phyloP scores from a whole-genome alignment of 768 basidiomycete species.

The Leccinum olivaceopallidum region DNA sequence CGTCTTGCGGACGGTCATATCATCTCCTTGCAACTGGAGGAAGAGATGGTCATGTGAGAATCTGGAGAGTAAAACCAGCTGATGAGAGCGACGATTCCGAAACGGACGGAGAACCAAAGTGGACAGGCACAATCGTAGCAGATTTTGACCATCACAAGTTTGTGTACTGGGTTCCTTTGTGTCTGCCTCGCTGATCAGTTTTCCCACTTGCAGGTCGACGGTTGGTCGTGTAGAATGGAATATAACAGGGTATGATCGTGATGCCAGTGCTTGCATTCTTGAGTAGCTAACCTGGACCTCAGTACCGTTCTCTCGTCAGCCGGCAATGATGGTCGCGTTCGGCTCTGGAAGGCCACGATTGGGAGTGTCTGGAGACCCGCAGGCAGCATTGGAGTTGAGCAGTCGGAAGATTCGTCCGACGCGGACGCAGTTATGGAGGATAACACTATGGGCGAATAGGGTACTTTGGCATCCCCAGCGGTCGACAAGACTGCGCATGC shows the following conservation, averaged over 20 bases:
- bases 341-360: conserved; percentile 83
- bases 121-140: conserved; percentile 76
- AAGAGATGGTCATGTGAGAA: conserved; percentile 84
- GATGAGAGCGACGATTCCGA: conserved; percentile 47
- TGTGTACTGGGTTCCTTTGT: conserved; percentile 1
- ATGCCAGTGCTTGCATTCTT: neutral
- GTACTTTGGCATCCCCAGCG: neutral
- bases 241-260: conserved; percentile 64
- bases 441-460: conserved; percentile 35
- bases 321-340: conserved; percentile 80
- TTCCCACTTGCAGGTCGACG: conserved; percentile 48
- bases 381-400: conserved; percentile 81
- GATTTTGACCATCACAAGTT: conserved; percentile 89
- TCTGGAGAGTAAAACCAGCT: conserved; percentile 80
- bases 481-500: neutral
- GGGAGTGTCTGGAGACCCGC: conserved; percentile 85
- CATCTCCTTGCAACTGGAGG: conserved; percentile 92
- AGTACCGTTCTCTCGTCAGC: conserved; percentile 84
- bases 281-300: conserved; percentile 3
- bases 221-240: conserved; percentile 95
- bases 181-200: conserved; percentile 7
- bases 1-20: conserved; percentile 90
- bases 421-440: conserved; percentile 49
- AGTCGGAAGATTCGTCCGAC: conserved; percentile 52
- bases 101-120: conserved; percentile 46